Evolutionary conservation across 2,329 filamentous ascomycete genomes (phyloP), one percentile per base, ranked within the genome.

Genomic region (Paracamarosporium sp.): DNA sequence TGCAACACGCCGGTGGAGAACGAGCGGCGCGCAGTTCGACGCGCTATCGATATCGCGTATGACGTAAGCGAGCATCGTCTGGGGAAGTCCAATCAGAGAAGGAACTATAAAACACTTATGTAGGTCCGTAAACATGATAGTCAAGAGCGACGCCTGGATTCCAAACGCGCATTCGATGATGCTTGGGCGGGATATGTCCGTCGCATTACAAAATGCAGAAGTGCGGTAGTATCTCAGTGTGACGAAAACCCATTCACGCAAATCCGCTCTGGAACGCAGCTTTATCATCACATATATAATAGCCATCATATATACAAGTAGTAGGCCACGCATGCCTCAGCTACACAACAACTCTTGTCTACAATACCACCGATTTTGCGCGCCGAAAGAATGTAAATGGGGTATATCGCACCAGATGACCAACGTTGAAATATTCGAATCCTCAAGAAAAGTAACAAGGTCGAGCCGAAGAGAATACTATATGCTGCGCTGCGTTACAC

Each of bases 351-450:
- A 15, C 7, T 25, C 43, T 30, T 33, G 13, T n/a, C n/a, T 40
- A 25, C 33, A 43, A 53, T 20, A 44, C 5, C 27, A 20, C n/a
- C 20, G 17, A 4, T 27, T 56, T 30, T 47, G 30, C 48, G 40
- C 41, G 41, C 56, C 46, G 24, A 55, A 55, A 58, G 55, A 53
- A 53, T 50, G 55, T 52, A 52, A 41, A 41, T 38, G 50, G 56
- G 54, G 56, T 58, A 58, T 58, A 58, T 58, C 56, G 56, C 56
- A 57, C 50, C n/a, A 28, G 47, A 52, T 41, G 46, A 52, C 46
- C 43, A 30, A 47, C 22, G 30, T 15, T 20, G 17, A 45, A 50
- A 27, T 20, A 40, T 13, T 20, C 47, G 48, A 43, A 15, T 38
- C 44, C n/a, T 22, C 17, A 25, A 44, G 17, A 40, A 12, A 50